phyloP scores from a whole-genome alignment of 202 grass and related monocot species.

The Carex sylvatica region DNA sequence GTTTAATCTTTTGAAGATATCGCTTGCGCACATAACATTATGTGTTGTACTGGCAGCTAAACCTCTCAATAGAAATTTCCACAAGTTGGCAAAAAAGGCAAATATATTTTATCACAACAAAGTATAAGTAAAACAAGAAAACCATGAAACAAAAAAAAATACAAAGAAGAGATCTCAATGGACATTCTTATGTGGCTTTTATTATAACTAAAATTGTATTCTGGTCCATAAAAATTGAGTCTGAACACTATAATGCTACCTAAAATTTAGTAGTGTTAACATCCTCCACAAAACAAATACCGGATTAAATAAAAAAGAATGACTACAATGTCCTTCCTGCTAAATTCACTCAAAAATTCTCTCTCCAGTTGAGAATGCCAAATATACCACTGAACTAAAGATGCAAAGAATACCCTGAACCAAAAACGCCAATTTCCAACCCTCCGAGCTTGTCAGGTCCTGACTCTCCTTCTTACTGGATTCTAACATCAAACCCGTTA shows the following conservation, averaged over 20 bases:
- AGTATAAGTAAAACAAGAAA: background rate
- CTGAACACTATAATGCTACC: conserved; percentile 11
- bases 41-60: background rate
- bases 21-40: background rate
- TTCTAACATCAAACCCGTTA: conserved; percentile 87
- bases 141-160: background rate
- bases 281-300: conserved; percentile 10
- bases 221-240: background rate
- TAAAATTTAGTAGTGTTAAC: conserved; percentile 15
- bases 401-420: conserved; percentile 90
- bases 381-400: conserved; percentile 85
- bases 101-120: background rate
- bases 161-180: background rate
- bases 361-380: conserved; percentile 78
- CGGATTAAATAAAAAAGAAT: conserved; percentile 22
- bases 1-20: background rate
- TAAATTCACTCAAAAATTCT: conserved; percentile 71
- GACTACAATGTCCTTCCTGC: background rate
- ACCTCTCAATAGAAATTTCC: background rate
- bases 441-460: conserved; percentile 66
- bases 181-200: background rate
- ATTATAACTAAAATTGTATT: conserved; percentile 22
- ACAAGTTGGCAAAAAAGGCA: background rate
- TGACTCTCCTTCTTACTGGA: conserved; percentile 60
- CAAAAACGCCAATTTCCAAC: conserved; percentile 75